Base-by-base conservation (phyloP, 495 filamentous ascomycete species). In the Penicillium subrubescens region DNA sequence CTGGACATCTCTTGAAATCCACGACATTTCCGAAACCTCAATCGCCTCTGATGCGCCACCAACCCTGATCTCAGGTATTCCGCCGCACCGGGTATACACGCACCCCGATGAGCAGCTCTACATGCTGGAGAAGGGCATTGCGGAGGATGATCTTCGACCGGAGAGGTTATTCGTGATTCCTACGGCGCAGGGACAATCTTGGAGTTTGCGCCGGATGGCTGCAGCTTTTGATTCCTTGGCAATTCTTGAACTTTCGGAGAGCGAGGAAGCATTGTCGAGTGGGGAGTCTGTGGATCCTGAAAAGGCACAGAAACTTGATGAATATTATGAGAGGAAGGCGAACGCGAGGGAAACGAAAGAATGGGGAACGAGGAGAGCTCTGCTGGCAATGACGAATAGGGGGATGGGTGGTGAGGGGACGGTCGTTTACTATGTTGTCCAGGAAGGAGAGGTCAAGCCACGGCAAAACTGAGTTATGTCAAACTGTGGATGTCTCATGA, bases 391-490 rank as follows among this genome's bases (percentile, higher is more conserved):
- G 41, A 82, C 94, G 57, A 87, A 92, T 70, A 74, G 72, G 63
- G 67, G 71, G 0, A 78, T 78, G 73, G 81, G 82, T 23, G 89
- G 91, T 58, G 95, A 99, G 75, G 96, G 93, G 50, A 98, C 95
- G 3, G 85, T 98, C 23, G 92, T 94, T 5, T 98, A 97, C 74
- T 99, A 99, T 73, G 86, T 97, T 69, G 86, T 97, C 48, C 93
- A 97, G 67, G 94, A 97, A 75, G 96, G 96, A 3, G 87, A 96
- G 53, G 94, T 99, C 29, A 99, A 98, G 78, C 95, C 96, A 4
- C 82, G 96, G 62, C 95, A 97, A 73, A 99, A 99, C 75, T 99
- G 76, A 51, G 57, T 37, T 12, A 41, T 50, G 44, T 55, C 35
- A 29, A 27, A 33, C 25, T 33, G 27, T 2, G 23, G 12, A 31